Conservation (phyloP, 768 basidiomycete genomes). For the Macrolepiota albuminosa region DNA sequence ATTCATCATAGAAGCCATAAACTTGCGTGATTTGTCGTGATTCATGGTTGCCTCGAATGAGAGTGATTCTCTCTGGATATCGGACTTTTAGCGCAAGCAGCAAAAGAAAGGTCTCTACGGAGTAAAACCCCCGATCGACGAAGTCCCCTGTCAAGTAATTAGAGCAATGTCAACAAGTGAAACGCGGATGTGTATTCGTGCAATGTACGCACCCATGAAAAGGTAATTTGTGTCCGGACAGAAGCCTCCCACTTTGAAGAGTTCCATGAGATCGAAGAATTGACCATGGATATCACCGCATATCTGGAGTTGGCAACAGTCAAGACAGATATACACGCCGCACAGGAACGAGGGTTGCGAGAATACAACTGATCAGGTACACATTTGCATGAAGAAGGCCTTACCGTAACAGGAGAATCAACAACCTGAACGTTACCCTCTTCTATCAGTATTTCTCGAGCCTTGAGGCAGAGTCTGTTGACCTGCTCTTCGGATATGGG, state of each 20-base stretch:
- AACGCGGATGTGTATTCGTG: background rate
- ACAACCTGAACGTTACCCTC: conserved; percentile 94
- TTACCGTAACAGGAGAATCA: conserved; percentile 91
- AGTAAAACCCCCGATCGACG: conserved; percentile 96
- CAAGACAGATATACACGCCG: conserved; percentile 6
- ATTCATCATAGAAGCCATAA: conserved; percentile 94
- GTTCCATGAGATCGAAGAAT: conserved; percentile 94
- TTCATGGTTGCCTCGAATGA: conserved; percentile 97
- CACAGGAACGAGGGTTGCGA: conserved; percentile 11
- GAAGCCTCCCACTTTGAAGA: conserved; percentile 89
- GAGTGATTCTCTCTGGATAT: conserved; percentile 94
- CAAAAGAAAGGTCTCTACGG: conserved; percentile 93
- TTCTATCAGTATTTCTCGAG: conserved; percentile 94
- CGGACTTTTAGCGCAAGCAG: conserved; percentile 94
- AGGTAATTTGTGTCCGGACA: conserved; percentile 94
- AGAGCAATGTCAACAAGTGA: background rate
- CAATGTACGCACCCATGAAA: conserved; percentile 74
- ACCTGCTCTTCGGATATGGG: conserved; percentile 96
- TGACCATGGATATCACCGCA: conserved; percentile 98
- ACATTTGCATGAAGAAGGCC: conserved; percentile 25
- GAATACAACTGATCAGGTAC: conserved; percentile 6
- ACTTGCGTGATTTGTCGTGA: conserved; percentile 96
- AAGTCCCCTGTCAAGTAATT: conserved; percentile 70
- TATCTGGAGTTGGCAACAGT: conserved; percentile 43
- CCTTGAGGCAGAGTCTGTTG: conserved; percentile 91